Conservation (phyloP, 768 basidiomycete species). For the Panaeolus cyanescens region DNA sequence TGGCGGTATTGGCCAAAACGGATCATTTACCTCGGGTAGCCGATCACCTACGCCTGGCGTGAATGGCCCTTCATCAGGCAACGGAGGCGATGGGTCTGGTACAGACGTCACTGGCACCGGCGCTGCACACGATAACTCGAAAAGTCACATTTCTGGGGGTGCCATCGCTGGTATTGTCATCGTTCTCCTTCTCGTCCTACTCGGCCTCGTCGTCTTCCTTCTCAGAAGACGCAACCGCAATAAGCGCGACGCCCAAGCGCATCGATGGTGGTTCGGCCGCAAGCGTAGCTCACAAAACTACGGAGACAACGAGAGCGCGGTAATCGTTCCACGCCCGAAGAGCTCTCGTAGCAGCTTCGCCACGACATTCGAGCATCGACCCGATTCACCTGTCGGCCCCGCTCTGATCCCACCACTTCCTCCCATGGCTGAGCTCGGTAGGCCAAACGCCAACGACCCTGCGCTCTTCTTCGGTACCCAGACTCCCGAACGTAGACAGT, state of each 20-base stretch:
- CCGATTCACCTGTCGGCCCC: conserved; percentile 3
- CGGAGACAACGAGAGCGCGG: conserved; percentile 23
- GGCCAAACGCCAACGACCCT: conserved; percentile 25
- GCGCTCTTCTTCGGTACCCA: conserved; percentile 15
- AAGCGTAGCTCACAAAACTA: conserved; percentile 24
- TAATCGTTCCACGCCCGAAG: conserved; percentile 20
- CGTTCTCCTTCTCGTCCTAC: conserved; percentile 31
- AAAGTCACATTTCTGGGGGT: conserved; percentile 32
- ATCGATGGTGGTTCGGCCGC: conserved; percentile 46
- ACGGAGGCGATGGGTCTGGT: conserved; percentile 6
- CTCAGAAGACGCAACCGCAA: conserved; percentile 47
- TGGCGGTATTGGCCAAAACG: not conserved
- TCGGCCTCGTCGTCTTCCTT: conserved; percentile 40
- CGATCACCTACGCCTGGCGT: conserved; percentile 1
- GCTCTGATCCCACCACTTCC: conserved; percentile 41
- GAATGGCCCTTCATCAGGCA: conserved; percentile 1
- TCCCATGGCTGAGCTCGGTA: conserved; percentile 57
- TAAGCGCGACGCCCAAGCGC: conserved; percentile 43
- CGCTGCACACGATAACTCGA: not conserved
- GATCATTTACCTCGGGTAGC: not conserved
- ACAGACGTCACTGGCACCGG: not conserved
- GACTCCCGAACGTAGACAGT: conserved; percentile 29
- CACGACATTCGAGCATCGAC: conserved; percentile 52
- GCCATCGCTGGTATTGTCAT: conserved; percentile 49
- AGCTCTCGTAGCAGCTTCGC: conserved; percentile 64